Conservation (phyloP, 495 filamentous ascomycete genomes). For the Penicillium cosmopolitanum region DNA sequence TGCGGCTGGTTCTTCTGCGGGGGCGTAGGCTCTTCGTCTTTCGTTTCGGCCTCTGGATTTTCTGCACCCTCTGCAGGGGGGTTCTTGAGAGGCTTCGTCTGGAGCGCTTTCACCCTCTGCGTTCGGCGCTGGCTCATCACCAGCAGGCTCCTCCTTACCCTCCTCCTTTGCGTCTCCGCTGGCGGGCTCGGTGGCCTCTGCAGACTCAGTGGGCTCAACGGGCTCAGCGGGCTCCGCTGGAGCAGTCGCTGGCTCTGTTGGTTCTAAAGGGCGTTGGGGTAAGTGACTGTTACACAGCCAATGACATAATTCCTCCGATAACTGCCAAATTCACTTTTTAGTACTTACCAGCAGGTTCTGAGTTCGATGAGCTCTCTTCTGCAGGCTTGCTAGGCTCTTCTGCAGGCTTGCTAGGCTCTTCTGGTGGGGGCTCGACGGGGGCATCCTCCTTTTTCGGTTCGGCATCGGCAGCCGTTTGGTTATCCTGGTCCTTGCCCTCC, state of each 20-base stretch:
- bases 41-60: constrained; percentile 1
- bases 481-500: constrained; percentile 43
- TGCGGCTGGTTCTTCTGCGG: constrained; percentile 7
- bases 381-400: constrained; percentile 24
- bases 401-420: constrained; percentile 23
- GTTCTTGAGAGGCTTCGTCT: constrained; percentile 23
- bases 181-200: constrained; percentile 26
- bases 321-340: not conserved
- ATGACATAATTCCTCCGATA: constrained; percentile 1
- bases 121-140: constrained; percentile 21
- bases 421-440: constrained; percentile 24
- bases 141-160: constrained; percentile 20
- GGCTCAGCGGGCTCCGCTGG: constrained; percentile 32
- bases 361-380: constrained; percentile 28
- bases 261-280: constrained; percentile 26
- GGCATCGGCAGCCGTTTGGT: constrained; percentile 31
- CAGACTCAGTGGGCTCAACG: constrained; percentile 29
- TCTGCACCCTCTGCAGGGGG: constrained; percentile 23
- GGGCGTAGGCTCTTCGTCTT: not conserved
- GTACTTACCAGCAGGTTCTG: constrained; percentile 38
- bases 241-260: constrained; percentile 32
- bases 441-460: constrained; percentile 31
- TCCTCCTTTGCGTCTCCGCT: constrained; percentile 31
- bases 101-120: constrained; percentile 23
- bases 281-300: constrained; percentile 13